Conservation (phyloP, 1,284 basidiomycete species). For the Irpex sp. region DNA sequence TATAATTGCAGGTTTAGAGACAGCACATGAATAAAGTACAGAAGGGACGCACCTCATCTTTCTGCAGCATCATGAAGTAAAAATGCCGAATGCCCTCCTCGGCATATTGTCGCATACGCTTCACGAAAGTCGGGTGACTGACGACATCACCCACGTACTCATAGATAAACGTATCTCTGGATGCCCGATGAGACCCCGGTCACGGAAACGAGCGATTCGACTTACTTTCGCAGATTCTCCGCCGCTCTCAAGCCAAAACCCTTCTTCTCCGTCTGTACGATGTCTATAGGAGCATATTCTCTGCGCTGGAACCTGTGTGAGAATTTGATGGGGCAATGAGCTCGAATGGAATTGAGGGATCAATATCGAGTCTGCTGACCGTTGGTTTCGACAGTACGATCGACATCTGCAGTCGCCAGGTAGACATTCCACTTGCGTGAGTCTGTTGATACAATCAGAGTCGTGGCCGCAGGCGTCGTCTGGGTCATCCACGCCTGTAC, state of each 20-base stretch:
- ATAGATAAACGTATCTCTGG: slow-evolving; percentile 90
- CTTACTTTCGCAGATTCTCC: slow-evolving; percentile 70
- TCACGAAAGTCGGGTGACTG: slow-evolving; percentile 82
- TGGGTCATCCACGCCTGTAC: slow-evolving; percentile 52
- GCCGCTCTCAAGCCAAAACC: slow-evolving; percentile 89
- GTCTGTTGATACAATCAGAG: slow-evolving; percentile 95
- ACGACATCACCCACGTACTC: slow-evolving; percentile 99
- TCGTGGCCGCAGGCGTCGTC: slow-evolving; percentile 81
- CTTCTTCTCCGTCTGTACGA: slow-evolving; percentile 94
- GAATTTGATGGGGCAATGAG: slow-evolving; percentile 8
- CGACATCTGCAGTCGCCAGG: slow-evolving; percentile 85
- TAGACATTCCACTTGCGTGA: slow-evolving; percentile 96
- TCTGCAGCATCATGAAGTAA: slow-evolving; percentile 99
- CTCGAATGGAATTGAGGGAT: background rate
- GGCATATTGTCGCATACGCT: slow-evolving; percentile 93
- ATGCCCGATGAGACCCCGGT: background rate
- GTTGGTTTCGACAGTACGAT: slow-evolving; percentile 86
- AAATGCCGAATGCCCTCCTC: slow-evolving; percentile 95
- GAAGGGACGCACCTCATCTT: slow-evolving; percentile 76
- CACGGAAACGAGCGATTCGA: slow-evolving; percentile 13
- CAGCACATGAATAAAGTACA: background rate
- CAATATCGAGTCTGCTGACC: slow-evolving; percentile 46
- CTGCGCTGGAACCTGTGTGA: slow-evolving; percentile 75
- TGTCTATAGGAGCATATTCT: slow-evolving; percentile 85
- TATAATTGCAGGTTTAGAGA: no score